Conservation (phyloP, 2,329 filamentous ascomycete species). For the Zasmidium angulare region DNA sequence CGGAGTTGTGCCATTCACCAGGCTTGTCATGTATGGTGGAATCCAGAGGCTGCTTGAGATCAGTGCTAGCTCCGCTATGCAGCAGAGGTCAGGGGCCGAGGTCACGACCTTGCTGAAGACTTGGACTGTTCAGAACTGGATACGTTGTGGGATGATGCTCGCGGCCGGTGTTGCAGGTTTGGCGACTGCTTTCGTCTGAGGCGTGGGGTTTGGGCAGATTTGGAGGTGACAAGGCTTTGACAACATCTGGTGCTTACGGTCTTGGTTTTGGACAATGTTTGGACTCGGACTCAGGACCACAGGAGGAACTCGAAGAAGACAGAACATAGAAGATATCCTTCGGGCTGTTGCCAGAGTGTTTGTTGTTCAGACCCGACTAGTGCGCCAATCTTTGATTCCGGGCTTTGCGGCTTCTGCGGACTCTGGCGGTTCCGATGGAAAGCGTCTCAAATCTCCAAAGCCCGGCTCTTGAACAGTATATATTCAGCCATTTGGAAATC, state of each 20-base stretch:
- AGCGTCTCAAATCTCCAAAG: not conserved
- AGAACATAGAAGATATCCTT: too few species aligned
- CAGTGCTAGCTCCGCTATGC: not conserved
- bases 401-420: not conserved
- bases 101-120: constrained; percentile 5
- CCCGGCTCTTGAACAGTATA: not conserved
- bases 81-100: constrained; percentile 2
- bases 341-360: not conserved
- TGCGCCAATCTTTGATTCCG: not conserved
- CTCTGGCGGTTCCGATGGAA: not conserved
- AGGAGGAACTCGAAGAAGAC: too few species aligned
- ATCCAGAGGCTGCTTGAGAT: constrained; percentile 7
- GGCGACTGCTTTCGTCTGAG: not conserved
- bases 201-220: too few species aligned
- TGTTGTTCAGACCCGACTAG: not conserved
- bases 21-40: constrained; percentile 2
- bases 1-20: constrained; percentile 1
- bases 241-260: not conserved
- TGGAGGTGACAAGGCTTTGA: not conserved
- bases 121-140: constrained; percentile 7
- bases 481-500: not conserved
- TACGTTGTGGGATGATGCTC: not conserved
- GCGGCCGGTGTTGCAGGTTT: not conserved
- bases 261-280: too few species aligned
- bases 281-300: too few species aligned